These are phyloP conservation scores for Fomitopsis pulvina DNA, from an alignment of 768 basidiomycete species.

Conservation along the genomic window DNA sequence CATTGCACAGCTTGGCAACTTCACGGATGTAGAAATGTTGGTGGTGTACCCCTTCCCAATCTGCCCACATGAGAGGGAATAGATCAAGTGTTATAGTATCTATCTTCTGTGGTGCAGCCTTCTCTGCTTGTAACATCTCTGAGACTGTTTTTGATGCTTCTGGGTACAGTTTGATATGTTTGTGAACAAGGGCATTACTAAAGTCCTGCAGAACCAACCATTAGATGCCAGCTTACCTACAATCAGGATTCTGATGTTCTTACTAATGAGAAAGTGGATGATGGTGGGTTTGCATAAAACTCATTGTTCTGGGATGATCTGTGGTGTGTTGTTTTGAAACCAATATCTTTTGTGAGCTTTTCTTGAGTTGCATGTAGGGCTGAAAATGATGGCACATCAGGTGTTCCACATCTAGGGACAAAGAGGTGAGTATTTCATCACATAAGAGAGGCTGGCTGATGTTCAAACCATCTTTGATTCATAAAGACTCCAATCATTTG, in stretches of 20 bases:
- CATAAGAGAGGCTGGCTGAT: not conserved
- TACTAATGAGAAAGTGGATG: conserved; percentile 1
- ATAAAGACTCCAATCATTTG: not conserved
- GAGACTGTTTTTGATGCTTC: not conserved
- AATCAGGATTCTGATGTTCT: not conserved
- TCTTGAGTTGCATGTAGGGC: not conserved
- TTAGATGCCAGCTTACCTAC: not conserved
- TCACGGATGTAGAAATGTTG: conserved; percentile 14
- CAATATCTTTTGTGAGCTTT: not conserved
- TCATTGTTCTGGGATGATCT: not conserved
- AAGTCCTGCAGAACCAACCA: not conserved
- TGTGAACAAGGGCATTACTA: not conserved
- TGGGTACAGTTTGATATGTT: not conserved
- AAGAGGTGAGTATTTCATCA: not conserved
- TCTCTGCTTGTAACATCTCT: not conserved
- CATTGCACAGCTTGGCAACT: conserved; percentile 5
- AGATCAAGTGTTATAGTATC: not conserved
- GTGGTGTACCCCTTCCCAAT: conserved; percentile 2
- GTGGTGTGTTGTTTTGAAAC: not conserved
- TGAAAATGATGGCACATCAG: not conserved
- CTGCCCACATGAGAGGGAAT: conserved; percentile 3
- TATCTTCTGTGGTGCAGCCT: not conserved
- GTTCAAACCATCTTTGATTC: conserved; percentile 1
- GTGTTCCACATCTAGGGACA: not conserved
- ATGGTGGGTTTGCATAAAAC: not conserved